Percentiles rank a stretch among this genome's conserved stretches.
Evolutionary conservation across 495 filamentous ascomycete species (phyloP).

Genomic region (Symbiotaphrina buchneri): DNA sequence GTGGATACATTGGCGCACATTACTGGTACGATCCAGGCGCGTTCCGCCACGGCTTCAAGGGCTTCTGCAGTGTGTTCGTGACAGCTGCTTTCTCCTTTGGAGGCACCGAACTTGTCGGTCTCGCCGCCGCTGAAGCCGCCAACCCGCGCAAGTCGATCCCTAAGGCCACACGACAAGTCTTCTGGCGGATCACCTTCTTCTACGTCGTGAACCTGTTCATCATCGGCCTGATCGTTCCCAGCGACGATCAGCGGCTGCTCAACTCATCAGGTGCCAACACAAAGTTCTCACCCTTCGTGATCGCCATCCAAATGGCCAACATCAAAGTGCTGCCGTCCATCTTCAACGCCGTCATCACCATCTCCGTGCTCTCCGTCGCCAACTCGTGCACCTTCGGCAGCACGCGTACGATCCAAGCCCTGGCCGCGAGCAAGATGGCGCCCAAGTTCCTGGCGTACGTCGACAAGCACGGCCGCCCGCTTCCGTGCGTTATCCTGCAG

Average conservation of each 20-base stretch:
- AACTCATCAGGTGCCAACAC: slow-evolving; percentile 17
- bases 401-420: slow-evolving; percentile 13
- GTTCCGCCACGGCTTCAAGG: slow-evolving; percentile 46
- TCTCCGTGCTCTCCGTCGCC: slow-evolving; percentile 33
- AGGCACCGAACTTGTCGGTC: slow-evolving; percentile 29
- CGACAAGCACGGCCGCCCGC: slow-evolving; percentile 33
- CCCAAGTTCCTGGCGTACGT: slow-evolving; percentile 35
- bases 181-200: slow-evolving; percentile 37
- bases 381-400: slow-evolving; percentile 14
- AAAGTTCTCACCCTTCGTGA: slow-evolving; percentile 51
- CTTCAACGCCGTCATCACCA: slow-evolving; percentile 30
- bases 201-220: slow-evolving; percentile 55
- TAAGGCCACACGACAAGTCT: slow-evolving; percentile 21
- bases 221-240: slow-evolving; percentile 47
- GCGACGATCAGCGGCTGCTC: slow-evolving; percentile 2
- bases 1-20: slow-evolving; percentile 16
- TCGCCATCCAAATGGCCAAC: slow-evolving; percentile 42
- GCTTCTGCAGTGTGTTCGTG: slow-evolving; percentile 41
- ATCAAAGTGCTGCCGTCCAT: slow-evolving; percentile 43
- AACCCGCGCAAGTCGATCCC: slow-evolving; percentile 21
- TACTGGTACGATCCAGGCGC: slow-evolving; percentile 33
- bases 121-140: slow-evolving; percentile 22
- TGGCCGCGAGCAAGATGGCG: slow-evolving; percentile 16
- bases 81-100: slow-evolving; percentile 44
- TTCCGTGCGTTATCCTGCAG: slow-evolving; percentile 20